phyloP scores from a whole-genome alignment of 805 yeast species.

The Teunomyces tritomae region DNA sequence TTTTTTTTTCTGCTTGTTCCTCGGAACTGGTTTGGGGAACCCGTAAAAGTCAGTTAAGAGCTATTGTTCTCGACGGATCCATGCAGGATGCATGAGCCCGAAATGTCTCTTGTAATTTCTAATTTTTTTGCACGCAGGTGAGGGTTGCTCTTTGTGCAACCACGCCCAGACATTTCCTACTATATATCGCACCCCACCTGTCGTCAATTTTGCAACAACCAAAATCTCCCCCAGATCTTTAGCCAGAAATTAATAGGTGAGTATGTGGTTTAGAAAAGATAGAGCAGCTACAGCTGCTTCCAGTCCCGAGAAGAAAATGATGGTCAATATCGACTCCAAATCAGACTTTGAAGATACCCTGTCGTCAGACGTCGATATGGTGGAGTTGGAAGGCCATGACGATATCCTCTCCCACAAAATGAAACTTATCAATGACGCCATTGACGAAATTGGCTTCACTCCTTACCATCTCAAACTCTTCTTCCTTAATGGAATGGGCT shows the following conservation, averaged over 20 bases:
- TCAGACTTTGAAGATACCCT: slow-evolving; percentile 7
- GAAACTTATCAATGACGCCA: slow-evolving; percentile 27
- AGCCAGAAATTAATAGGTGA: background rate
- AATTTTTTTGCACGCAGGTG: background rate
- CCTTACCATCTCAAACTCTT: slow-evolving; percentile 39
- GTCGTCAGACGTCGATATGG: slow-evolving; percentile 12
- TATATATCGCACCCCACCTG: slow-evolving; percentile 2
- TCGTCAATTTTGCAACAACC: background rate
- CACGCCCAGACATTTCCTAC: background rate
- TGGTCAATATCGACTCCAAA: slow-evolving; percentile 5
- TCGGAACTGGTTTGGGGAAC: too few relatives aligned
- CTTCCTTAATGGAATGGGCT: slow-evolving; percentile 37
- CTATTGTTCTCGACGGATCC: too few relatives aligned
- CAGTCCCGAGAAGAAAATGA: slow-evolving; percentile 4
- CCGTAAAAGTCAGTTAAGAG: too few relatives aligned
- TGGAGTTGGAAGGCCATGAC: slow-evolving; percentile 13
- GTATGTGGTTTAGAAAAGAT: slow-evolving; percentile 3
- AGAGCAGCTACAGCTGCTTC: background rate
- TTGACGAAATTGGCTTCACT: slow-evolving; percentile 46
- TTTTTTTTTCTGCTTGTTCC: too few relatives aligned
- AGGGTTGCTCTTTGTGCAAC: background rate
- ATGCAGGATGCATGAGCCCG: too few relatives aligned
- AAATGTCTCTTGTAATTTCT: too few relatives aligned
- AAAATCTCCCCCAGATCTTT: background rate
- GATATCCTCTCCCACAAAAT: slow-evolving; percentile 22